Base-by-base conservation (phyloP, 345 rosid species). In the Cochlearia excelsa region DNA sequence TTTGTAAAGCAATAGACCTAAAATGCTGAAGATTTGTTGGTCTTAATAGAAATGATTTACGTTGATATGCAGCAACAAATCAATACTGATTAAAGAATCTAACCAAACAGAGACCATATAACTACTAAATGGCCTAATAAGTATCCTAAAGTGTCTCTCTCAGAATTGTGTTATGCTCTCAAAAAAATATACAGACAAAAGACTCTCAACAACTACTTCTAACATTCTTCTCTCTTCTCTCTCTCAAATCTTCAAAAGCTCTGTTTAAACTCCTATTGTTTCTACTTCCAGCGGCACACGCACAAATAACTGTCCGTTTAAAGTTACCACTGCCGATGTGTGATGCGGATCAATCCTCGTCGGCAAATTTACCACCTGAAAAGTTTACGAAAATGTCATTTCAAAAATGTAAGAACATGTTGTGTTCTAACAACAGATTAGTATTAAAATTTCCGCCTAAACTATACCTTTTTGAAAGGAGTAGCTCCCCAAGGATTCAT, bases 401-500 rank as follows among this genome's bases (percentile, higher is more conserved):
- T 48, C 39, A 60, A 30, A 61, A 52, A 16, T 59, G 40, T 26
- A 51, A 9, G 23, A 9, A 29, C 51, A 16, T 43, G 41, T 26
- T 11, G 31, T 46, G 34, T 41, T 5, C 38, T 41, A 28, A 11
- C 61, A 30, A 55, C 6, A 55, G 37, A 56, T n/a, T 16, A 16
- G 23, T 16, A 16, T 16, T 16, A 16, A 16, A 16, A 16, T 16
- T 16, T 16, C 23, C 23, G 23, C 23, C 23, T 16, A 37, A 37
- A 37, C 40, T 37, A 77, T 59, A 87, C 97, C 97, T 90, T 90
- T 57, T 79, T 85, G 67, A 90, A 90, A 30, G 97, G 91, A 56
- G 89, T 84, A 31, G 90, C 90, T 50, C 97, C 97, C 97, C 95
- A 87, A 4, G 90, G 95, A 70, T 87, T 90, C 75, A 85, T 81